Conservation (phyloP, 2,329 filamentous ascomycete genomes). For the Paraphoma sp. region DNA sequence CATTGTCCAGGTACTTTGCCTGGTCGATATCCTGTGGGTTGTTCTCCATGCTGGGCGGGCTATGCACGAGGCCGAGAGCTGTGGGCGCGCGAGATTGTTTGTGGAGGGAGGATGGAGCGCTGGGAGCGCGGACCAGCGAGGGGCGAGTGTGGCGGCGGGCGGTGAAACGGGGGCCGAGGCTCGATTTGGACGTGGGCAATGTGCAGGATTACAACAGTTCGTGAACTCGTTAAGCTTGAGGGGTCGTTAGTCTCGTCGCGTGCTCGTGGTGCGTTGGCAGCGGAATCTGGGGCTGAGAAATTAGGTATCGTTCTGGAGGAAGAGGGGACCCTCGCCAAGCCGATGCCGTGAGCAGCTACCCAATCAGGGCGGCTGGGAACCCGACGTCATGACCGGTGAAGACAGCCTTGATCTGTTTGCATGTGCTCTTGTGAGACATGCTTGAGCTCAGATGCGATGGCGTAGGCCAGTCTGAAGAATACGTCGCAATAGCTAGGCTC, state of each 20-base stretch:
- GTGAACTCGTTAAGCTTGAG: constrained; percentile 5
- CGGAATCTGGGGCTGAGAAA: constrained; percentile 28
- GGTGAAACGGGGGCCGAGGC: constrained; percentile 40
- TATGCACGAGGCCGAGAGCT: constrained; percentile 23
- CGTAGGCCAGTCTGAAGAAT: not conserved
- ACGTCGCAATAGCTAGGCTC: too few species aligned
- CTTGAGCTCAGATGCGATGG: not conserved
- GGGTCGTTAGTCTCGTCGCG: constrained; percentile 35
- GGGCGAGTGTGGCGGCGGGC: constrained; percentile 43
- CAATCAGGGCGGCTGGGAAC: constrained; percentile 14
- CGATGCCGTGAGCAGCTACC: constrained; percentile 4
- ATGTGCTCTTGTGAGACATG: not conserved
- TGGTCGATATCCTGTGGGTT: constrained; percentile 45
- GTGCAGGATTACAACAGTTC: constrained; percentile 17
- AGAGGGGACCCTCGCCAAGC: constrained; percentile 16
- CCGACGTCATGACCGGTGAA: constrained; percentile 8
- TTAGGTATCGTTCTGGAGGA: constrained; percentile 16
- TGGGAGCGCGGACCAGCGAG: constrained; percentile 36
- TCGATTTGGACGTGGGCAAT: constrained; percentile 13
- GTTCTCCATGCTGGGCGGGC: constrained; percentile 44
- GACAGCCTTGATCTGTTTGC: not conserved
- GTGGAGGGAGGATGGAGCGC: constrained; percentile 38
- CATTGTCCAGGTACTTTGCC: constrained; percentile 74
- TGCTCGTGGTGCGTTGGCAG: constrained; percentile 33
- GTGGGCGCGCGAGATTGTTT: constrained; percentile 26